These are phyloP conservation scores for Chaetomium olivaceum DNA, from an alignment of 2,329 filamentous ascomycete genomes.

Conservation along the genomic window DNA sequence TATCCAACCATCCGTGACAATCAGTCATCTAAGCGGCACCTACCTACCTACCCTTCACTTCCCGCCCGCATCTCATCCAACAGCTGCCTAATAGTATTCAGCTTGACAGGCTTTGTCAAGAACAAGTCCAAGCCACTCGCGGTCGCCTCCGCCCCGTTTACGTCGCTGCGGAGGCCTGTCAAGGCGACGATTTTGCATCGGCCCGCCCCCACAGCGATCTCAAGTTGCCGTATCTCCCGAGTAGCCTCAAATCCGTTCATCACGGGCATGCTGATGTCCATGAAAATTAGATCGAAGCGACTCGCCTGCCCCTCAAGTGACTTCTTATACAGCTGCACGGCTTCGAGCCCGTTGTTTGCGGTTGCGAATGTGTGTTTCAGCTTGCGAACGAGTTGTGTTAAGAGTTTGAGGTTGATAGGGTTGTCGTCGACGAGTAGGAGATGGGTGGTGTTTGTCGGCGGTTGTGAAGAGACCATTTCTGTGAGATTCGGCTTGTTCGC, in stretches of 20 bases:
- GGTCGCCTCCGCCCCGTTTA: constrained; percentile 48
- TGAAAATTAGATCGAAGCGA: constrained; percentile 46
- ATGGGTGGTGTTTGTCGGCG: constrained; percentile 9
- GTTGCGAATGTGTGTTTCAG: constrained; percentile 43
- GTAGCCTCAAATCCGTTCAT: constrained; percentile 39
- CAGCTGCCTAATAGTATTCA: constrained; percentile 31
- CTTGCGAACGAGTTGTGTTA: constrained; percentile 42
- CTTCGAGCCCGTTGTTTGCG: constrained; percentile 50
- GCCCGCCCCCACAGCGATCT: constrained; percentile 22
- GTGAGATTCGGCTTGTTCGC: not conserved
- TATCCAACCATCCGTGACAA: no score
- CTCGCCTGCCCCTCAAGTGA: constrained; percentile 33
- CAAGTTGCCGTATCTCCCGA: constrained; percentile 34
- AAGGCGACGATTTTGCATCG: constrained; percentile 44
- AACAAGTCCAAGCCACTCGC: constrained; percentile 50
- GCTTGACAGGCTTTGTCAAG: constrained; percentile 49
- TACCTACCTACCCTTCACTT: no score
- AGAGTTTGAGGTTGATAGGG: constrained; percentile 44
- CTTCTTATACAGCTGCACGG: constrained; percentile 46
- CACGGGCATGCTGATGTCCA: constrained; percentile 44
- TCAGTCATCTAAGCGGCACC: no score
- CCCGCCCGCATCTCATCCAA: constrained; percentile 6
- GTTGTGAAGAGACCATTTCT: not conserved
- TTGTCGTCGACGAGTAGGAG: constrained; percentile 47
- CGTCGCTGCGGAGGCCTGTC: constrained; percentile 47